phyloP scores from a whole-genome alignment of 2,329 filamentous ascomycete species.

The Coniochaeta sp. region DNA sequence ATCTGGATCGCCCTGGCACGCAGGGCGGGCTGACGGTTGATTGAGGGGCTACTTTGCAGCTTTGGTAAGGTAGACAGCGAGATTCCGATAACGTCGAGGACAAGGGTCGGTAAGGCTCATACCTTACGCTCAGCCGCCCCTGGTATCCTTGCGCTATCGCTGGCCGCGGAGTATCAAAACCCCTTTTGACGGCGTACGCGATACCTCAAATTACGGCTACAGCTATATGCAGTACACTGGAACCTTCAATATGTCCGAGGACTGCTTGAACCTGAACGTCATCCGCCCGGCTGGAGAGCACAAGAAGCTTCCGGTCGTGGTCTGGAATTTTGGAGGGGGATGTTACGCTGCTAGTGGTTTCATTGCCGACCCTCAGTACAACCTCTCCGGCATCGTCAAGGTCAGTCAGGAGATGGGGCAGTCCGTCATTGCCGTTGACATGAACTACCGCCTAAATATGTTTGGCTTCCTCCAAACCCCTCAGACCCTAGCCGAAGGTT shows the following conservation, averaged over 20 bases:
- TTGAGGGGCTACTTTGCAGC: no score
- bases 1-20: neutral
- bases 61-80: no score
- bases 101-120: no score
- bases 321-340: slow-evolving; percentile 37
- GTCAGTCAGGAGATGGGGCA: slow-evolving; percentile 35
- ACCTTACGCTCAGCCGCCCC: slow-evolving; percentile 29
- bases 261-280: slow-evolving; percentile 29
- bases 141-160: slow-evolving; percentile 25
- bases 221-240: slow-evolving; percentile 38
- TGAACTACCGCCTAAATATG: slow-evolving; percentile 30
- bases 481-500: slow-evolving; percentile 22
- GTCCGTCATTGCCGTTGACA: slow-evolving; percentile 35
- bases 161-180: slow-evolving; percentile 28
- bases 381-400: slow-evolving; percentile 36
- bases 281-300: slow-evolving; percentile 22
- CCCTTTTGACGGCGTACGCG: slow-evolving; percentile 28
- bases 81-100: no score
- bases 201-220: slow-evolving; percentile 32
- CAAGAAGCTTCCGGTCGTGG: slow-evolving; percentile 29
- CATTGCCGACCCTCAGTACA: slow-evolving; percentile 27
- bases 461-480: slow-evolving; percentile 21
- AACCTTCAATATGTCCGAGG: slow-evolving; percentile 20
- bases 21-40: no score
- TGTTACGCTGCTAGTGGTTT: slow-evolving; percentile 30